phyloP scores from a whole-genome alignment of 129 eudicot genomes.

The Helianthus annuus region DNA sequence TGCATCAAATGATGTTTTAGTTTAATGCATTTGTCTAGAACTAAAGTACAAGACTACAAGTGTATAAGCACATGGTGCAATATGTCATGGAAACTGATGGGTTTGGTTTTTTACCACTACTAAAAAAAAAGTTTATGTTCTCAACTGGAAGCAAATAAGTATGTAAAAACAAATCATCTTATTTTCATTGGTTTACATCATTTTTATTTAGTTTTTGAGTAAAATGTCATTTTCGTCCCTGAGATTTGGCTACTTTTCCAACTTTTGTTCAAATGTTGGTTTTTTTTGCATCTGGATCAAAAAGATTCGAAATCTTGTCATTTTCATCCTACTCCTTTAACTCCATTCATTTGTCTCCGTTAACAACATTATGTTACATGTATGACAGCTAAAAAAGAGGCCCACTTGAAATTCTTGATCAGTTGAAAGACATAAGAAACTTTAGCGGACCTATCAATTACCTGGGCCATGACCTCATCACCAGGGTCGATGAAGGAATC shows the following conservation, averaged over 20 bases:
- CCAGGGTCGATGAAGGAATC: slow-evolving; percentile 95
- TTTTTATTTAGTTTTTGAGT: too few species aligned
- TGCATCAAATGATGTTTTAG: slow-evolving; percentile 15
- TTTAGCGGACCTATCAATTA: slow-evolving; percentile 23
- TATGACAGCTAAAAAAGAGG: slow-evolving; percentile 9
- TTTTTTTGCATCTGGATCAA: too few species aligned
- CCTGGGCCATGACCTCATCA: slow-evolving; percentile 99
- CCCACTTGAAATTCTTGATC: slow-evolving; percentile 16
- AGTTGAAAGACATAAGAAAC: slow-evolving; percentile 33
- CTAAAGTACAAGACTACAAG: slow-evolving; percentile 13
- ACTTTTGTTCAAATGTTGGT: too few species aligned
- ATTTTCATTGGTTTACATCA: not conserved
- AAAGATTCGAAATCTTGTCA: too few species aligned
- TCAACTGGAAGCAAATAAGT: not conserved
- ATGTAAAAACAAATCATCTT: slow-evolving; percentile 12
- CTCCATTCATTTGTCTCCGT: not conserved
- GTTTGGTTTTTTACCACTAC: slow-evolving; percentile 27
- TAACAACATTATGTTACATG: not conserved
- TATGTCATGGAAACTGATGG: not conserved
- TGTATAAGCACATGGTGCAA: slow-evolving; percentile 31
- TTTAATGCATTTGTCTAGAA: slow-evolving; percentile 20
- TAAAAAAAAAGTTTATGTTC: slow-evolving; percentile 24
- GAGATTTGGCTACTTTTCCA: too few species aligned
- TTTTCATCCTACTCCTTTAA: too few species aligned
- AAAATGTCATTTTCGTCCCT: too few species aligned